Conservation (phyloP, 148 eudicot species). For the Persicaria maculosa region DNA sequence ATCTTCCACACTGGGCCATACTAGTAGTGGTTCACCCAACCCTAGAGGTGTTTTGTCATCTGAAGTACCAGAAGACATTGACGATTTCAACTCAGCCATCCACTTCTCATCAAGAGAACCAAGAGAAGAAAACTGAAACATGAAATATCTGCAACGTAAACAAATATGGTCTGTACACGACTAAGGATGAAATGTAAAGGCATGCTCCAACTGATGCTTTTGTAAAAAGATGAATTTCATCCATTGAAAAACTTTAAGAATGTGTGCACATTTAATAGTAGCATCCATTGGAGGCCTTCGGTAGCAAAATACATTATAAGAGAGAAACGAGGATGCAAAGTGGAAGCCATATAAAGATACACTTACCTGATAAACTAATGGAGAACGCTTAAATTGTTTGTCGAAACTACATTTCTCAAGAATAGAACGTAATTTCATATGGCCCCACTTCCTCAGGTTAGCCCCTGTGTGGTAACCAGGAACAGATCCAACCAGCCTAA, state of each 20-base stretch:
- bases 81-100: conserved; percentile 81
- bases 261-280: background rate
- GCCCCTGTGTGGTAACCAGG: conserved; percentile 95
- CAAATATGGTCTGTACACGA: background rate
- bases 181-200: background rate
- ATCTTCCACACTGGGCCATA: conserved; percentile 96
- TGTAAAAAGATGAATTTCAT: background rate
- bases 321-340: background rate
- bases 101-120: conserved; percentile 99
- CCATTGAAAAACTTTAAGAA: background rate
- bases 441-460: conserved; percentile 86
- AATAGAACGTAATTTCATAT: conserved; percentile 77
- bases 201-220: background rate
- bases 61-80: conserved; percentile 76
- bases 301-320: background rate
- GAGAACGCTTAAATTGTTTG: conserved; percentile 61
- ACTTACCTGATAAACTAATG: conserved; percentile 84
- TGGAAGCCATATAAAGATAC: background rate
- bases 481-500: conserved; percentile 88
- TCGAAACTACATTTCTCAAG: conserved; percentile 68
- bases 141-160: background rate
- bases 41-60: conserved; percentile 71
- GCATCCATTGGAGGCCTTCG: conserved; percentile 3
- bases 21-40: conserved; percentile 63
- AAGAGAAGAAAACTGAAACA: conserved; percentile 82